Conservation (phyloP, 768 basidiomycete species). For the Trametes cinnabarina region DNA sequence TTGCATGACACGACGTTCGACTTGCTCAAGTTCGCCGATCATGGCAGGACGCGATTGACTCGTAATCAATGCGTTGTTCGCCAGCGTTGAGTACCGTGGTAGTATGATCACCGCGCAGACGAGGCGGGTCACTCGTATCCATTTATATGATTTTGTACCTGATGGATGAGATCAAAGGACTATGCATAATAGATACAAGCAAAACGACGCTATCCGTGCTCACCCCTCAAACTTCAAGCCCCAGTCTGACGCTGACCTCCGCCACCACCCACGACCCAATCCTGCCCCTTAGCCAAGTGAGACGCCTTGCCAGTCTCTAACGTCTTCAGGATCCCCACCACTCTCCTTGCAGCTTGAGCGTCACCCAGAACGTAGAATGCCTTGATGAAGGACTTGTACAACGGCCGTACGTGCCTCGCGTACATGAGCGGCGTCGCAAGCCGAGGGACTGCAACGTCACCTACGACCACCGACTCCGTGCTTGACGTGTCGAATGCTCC, state of each 20-base stretch:
- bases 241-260: background rate
- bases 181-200: no score
- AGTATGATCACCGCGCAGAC: no score
- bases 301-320: conserved; percentile 8
- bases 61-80: no score
- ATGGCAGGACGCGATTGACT: no score
- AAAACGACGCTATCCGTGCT: background rate
- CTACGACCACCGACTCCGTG: background rate
- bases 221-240: no score
- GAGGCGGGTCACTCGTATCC: no score
- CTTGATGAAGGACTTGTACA: conserved; percentile 73
- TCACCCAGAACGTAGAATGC: conserved; percentile 60
- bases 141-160: no score
- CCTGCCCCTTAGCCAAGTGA: background rate
- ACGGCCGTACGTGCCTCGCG: conserved; percentile 57
- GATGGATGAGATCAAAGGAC: no score
- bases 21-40: no score
- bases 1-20: no score
- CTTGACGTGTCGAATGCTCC: conserved; percentile 39
- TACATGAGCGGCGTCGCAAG: conserved; percentile 49
- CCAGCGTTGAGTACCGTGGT: no score
- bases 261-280: background rate
- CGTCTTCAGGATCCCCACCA: conserved; percentile 53
- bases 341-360: conserved; percentile 45
- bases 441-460: conserved; percentile 34